These are phyloP conservation scores for Cynara cardunculus DNA, from an alignment of 129 eudicot species.

Conservation along the genomic window DNA sequence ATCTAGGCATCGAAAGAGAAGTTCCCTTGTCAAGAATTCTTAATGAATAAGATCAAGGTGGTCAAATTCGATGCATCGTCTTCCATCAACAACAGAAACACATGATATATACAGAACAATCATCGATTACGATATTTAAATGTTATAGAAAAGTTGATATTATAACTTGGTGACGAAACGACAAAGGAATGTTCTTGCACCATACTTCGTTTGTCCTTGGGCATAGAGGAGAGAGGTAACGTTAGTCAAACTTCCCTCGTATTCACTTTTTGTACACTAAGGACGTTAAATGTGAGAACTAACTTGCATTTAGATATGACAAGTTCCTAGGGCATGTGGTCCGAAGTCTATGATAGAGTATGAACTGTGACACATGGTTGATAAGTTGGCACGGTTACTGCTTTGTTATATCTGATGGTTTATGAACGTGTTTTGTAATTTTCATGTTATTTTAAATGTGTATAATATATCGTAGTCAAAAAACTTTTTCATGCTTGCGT, in stretches of 20 bases:
- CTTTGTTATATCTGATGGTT: too few species aligned
- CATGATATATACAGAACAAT: background rate
- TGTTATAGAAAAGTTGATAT: too few species aligned
- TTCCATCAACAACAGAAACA: background rate
- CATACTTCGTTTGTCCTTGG: background rate
- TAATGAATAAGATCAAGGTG: background rate
- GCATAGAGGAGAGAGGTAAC: too few species aligned
- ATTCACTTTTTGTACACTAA: background rate
- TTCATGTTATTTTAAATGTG: background rate
- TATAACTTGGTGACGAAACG: background rate
- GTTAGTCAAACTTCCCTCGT: too few species aligned
- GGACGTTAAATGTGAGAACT: background rate
- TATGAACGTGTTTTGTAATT: background rate
- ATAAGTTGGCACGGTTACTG: background rate
- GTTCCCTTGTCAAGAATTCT: background rate
- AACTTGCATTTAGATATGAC: background rate
- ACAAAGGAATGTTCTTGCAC: background rate
- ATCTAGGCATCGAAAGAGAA: background rate
- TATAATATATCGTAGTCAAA: background rate
- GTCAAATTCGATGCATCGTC: background rate
- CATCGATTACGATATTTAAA: background rate
- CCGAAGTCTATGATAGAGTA: background rate
- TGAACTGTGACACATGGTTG: background rate
- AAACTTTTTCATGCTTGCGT: background rate
- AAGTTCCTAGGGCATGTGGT: background rate